These are phyloP conservation scores for Trypanosoma melophagium DNA, from an alignment of 208 protist species.

Conservation along the genomic window DNA sequence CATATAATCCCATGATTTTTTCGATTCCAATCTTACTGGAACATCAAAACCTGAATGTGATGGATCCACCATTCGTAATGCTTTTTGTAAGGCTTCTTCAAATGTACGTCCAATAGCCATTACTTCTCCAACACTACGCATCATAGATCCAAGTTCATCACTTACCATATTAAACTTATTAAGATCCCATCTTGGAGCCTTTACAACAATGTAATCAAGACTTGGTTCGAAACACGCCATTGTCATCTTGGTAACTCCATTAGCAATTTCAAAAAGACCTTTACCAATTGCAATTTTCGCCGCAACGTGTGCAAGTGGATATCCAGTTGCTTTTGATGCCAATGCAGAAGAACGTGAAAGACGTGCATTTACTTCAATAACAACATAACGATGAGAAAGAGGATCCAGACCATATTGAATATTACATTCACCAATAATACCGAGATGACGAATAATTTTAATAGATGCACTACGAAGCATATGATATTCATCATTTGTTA, in stretches of 20 bases:
- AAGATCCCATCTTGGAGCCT: slow-evolving; percentile 96
- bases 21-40: slow-evolving; percentile 46
- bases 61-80: slow-evolving; percentile 95
- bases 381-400: slow-evolving; percentile 95
- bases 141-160: slow-evolving; percentile 91
- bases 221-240: slow-evolving; percentile 98
- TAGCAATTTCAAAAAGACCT: slow-evolving; percentile 90
- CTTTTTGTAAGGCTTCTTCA: slow-evolving; percentile 98
- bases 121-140: slow-evolving; percentile 98
- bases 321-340: slow-evolving; percentile 98
- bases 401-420: slow-evolving; percentile 99
- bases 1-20: slow-evolving; percentile 75
- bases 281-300: slow-evolving; percentile 97
- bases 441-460: slow-evolving; percentile 95
- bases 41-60: slow-evolving; percentile 85
- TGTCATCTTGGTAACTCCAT: slow-evolving; percentile 93
- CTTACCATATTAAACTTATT: slow-evolving; percentile 96
- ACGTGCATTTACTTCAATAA: slow-evolving; percentile 98
- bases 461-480: slow-evolving; percentile 95
- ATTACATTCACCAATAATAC: slow-evolving; percentile 99
- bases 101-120: slow-evolving; percentile 98
- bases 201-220: slow-evolving; percentile 97
- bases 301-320: slow-evolving; percentile 98
- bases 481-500: slow-evolving; percentile 97
- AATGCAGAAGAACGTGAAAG: slow-evolving; percentile 96